Evolutionary conservation across 148 eudicot genomes (phyloP), one percentile per base, ranked within the genome.

Genomic region (Euryodendron excelsum): DNA sequence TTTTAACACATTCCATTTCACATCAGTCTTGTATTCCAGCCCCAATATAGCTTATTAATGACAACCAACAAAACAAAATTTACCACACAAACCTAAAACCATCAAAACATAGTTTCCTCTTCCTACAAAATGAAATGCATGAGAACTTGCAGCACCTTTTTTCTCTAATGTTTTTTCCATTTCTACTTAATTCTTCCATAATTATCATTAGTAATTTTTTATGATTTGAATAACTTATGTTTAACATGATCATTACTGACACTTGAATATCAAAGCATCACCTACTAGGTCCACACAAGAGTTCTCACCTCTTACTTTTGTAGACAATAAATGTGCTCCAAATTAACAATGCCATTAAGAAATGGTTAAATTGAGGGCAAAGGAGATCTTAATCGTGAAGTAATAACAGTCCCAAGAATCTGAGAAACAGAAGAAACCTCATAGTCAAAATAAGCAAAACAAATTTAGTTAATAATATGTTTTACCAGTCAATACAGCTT

Each of bases 401-500:
- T 55, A 52, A 23, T 36, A 52, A 59, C 66, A 58, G 58, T 13
- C 28, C 6, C 20, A 36, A 59, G 50, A 59, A 58, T 25, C 11
- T 36, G n/a, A 63, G 52, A 45, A 69, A 73, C 21, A 28, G 9
- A 25, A 64, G 50, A 53, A 30, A 3, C 25, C 50, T 27, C 20
- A 69, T n/a, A n/a, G n/a, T n/a, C n/a, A n/a, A n/a, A n/a, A n/a
- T n/a, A n/a, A n/a, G n/a, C n/a, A 1, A 21, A 4, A 4, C 30
- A 6, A 9, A 65, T 25, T 4, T 15, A 37, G 62, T 50, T 27
- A 14, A 66, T 34, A 53, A 58, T 66, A 77, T n/a, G 15, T 48
- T n/a, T 74, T 85, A 95, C 98, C 98, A 69, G 75, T 91, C 77
- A 83, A 72, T 76, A 93, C 76, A 28, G 97, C 88, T 82, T 93